Percentiles rank a stretch among this genome's conserved stretches.
Conservation (phyloP, 305 asterid species). For the Solanum aculeatissimum region DNA sequence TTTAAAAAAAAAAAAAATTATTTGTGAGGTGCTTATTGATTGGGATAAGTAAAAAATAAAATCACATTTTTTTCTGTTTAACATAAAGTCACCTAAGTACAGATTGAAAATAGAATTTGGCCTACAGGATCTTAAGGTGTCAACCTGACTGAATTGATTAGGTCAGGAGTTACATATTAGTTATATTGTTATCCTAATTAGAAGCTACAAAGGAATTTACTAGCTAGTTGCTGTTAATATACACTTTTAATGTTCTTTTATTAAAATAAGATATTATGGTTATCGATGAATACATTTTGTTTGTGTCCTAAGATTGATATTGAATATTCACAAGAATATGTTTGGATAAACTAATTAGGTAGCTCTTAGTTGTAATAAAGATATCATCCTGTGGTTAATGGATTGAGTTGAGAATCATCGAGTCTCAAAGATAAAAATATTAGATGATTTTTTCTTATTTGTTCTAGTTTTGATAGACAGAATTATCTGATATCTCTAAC, state of each 20-base stretch:
- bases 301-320: background rate
- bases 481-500: no score
- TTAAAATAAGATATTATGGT: no score
- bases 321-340: background rate
- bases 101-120: background rate
- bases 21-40: background rate
- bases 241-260: background rate
- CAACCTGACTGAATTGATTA: background rate
- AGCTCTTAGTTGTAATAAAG: background rate
- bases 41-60: background rate
- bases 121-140: conserved; percentile 3
- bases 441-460: no score
- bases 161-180: background rate
- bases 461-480: no score
- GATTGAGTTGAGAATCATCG: no score
- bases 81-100: conserved; percentile 11
- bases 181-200: background rate
- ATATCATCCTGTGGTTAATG: no score
- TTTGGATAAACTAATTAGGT: background rate
- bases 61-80: background rate
- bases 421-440: no score
- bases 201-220: background rate
- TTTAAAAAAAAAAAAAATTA: no score
- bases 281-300: background rate
- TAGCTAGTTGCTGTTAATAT: background rate